These are phyloP conservation scores for Chionographis japonica DNA, from an alignment of 106 monocot species.

Conservation along the genomic window DNA sequence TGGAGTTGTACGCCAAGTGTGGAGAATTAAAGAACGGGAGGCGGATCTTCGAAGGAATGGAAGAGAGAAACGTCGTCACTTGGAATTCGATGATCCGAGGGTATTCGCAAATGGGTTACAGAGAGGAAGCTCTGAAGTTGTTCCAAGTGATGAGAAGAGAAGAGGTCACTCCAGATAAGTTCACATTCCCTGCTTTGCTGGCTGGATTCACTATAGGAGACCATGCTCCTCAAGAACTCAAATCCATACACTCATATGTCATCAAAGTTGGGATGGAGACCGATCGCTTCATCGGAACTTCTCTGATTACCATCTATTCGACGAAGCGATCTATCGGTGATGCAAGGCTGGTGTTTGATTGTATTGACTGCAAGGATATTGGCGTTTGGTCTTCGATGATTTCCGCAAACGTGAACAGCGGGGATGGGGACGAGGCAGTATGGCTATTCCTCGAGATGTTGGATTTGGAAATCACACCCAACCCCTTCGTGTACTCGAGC, in stretches of 20 bases:
- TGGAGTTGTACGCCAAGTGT: constrained; percentile 17
- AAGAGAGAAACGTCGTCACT: constrained; percentile 10
- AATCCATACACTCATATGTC: constrained; percentile 15
- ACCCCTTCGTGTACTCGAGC: constrained; percentile 13
- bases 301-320: constrained; percentile 21
- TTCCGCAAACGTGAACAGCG: constrained; percentile 14
- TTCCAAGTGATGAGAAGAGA: constrained; percentile 19
- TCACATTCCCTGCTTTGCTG: constrained; percentile 22
- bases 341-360: constrained; percentile 8
- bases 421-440: constrained; percentile 11
- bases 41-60: constrained; percentile 13
- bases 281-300: constrained; percentile 10
- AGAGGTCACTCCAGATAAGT: constrained; percentile 19
- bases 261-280: constrained; percentile 16
- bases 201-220: constrained; percentile 5
- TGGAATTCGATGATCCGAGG: constrained; percentile 31
- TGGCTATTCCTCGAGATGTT: constrained; percentile 15
- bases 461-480: constrained; percentile 12
- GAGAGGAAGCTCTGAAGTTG: constrained; percentile 15
- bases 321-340: not conserved
- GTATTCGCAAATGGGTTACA: constrained; percentile 17
- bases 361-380: constrained; percentile 9
- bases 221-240: constrained; percentile 3
- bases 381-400: constrained; percentile 32
- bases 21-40: constrained; percentile 10